Base-by-base conservation (phyloP, 2,329 filamentous ascomycete genomes). In the Colletotrichum sp. region DNA sequence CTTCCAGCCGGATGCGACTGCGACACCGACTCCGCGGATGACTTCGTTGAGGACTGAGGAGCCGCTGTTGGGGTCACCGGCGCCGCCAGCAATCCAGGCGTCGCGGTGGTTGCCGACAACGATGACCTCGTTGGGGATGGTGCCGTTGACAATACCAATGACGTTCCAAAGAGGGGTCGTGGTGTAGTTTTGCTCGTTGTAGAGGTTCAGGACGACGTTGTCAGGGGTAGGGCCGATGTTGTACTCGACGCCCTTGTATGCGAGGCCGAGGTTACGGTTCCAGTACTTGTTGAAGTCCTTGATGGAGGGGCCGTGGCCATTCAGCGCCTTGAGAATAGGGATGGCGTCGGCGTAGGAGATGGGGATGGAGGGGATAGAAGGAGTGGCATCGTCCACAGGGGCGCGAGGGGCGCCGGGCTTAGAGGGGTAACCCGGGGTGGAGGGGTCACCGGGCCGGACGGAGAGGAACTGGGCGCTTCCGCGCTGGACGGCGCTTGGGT, bases 91-190 rank as follows among this genome's bases (percentile, higher is more conserved):
- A 80, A 96, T 93, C 95, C 95, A 98, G 0, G 96, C 95, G 84
- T 98, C 96, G 39, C 96, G 92, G 82, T 98, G 96, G 81, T 98
- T 98, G n/a, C 96, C 96, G 36, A 99, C 87, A 5, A 99, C 90
- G 62, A 99, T 89, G 1, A 98, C 95, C 81, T 98, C 96, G 80
- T 98, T 93, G 0, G 92, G 88, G 44, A 97, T 92, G 1, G 94
- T 94, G 12, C 96, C 97, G 80, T 98, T 98, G 83, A 99, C 95
- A 62, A 97, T 89, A 60, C 96, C 96, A 78, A 99, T 96, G 4
- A 97, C 95, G 82, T 99, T 94, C 96, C 96, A 98, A 69, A 96
- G 87, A 6, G 95, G 94, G 0, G 94, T 97, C 1, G 91, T 96
- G 16, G 92, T 92, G 81, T 98, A 97, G 62, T 95, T 92, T 85